Evolutionary conservation across 75 land plant genomes (phyloP).

Genomic region (Larix kaempferi): DNA sequence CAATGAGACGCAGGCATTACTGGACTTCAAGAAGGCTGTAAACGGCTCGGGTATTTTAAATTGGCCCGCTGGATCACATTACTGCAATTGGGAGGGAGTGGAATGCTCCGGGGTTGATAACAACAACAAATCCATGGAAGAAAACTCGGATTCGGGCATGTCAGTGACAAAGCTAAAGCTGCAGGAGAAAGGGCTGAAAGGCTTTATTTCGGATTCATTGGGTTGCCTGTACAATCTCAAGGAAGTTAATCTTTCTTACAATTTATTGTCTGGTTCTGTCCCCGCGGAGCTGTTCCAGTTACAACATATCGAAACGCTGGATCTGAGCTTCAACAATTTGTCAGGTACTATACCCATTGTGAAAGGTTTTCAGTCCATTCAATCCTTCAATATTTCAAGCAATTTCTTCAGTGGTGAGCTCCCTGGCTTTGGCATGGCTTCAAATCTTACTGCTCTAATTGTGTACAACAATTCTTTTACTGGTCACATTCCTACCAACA

Average conservation of each 20-base stretch:
- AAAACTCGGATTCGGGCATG: not conserved
- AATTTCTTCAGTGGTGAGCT: slow-evolving; percentile 20
- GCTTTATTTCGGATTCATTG: slow-evolving; percentile 19
- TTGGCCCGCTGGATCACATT: slow-evolving; percentile 1
- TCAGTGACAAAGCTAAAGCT: slow-evolving; percentile 17
- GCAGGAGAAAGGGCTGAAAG: slow-evolving; percentile 15
- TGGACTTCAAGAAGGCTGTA: not conserved
- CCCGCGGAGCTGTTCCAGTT: slow-evolving; percentile 23
- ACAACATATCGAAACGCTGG: slow-evolving; percentile 21
- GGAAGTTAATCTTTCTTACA: slow-evolving; percentile 35
- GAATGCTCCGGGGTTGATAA: slow-evolving; percentile 3
- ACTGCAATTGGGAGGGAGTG: slow-evolving; percentile 32
- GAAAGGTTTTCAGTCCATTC: slow-evolving; percentile 10
- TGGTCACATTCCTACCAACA: slow-evolving; percentile 13
- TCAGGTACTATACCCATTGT: slow-evolving; percentile 17
- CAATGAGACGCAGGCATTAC: slow-evolving; percentile 1
- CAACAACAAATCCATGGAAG: not conserved
- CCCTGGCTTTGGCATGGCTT: not conserved
- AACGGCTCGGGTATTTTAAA: not conserved
- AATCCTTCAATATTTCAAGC: slow-evolving; percentile 29
- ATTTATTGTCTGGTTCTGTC: slow-evolving; percentile 18
- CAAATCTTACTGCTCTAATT: slow-evolving; percentile 2
- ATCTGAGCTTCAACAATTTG: slow-evolving; percentile 39
- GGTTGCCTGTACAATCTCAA: slow-evolving; percentile 24
- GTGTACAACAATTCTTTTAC: slow-evolving; percentile 16